Percentiles rank a stretch among this genome's conserved stretches.
phyloP scores from a whole-genome alignment of 2,329 filamentous ascomycete species.

The Alternaria conjuncta region DNA sequence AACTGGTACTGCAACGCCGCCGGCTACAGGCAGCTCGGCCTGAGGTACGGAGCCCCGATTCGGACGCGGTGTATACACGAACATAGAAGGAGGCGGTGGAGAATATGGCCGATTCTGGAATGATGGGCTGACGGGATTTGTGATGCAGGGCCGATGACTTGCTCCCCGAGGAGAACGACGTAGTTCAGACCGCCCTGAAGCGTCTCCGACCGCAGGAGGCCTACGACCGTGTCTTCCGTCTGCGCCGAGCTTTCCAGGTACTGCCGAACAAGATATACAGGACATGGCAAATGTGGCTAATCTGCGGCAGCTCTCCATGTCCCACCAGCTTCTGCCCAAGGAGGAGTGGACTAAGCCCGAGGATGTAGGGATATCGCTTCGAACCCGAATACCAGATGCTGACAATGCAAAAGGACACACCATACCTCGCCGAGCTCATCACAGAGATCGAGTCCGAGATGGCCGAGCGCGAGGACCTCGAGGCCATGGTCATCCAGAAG shows the following conservation, averaged over 20 bases:
- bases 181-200: conserved; percentile 85
- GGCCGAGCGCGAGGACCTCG: conserved; percentile 72
- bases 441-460: conserved; percentile 71
- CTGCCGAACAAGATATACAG: conserved; percentile 8
- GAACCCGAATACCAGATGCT: conserved; percentile 8
- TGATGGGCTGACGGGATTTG: conserved; percentile 40
- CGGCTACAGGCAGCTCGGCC: conserved; percentile 90
- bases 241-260: conserved; percentile 93
- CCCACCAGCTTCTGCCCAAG: conserved; percentile 69
- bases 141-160: conserved; percentile 84
- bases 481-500: conserved; percentile 66
- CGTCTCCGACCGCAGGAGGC: conserved; percentile 87
- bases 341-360: conserved; percentile 71
- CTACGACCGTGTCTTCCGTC: conserved; percentile 97
- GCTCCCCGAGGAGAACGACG: conserved; percentile 89
- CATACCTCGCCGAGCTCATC: conserved; percentile 72
- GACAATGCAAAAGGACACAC: conserved; percentile 61
- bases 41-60: conserved; percentile 69
- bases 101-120: conserved; percentile 10
- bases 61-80: not conserved
- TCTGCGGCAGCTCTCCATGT: conserved; percentile 64
- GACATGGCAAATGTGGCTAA: conserved; percentile 18
- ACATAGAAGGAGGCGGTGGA: not conserved
- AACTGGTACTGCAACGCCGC: conserved; percentile 88
- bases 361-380: conserved; percentile 57